Base-by-base conservation (phyloP, 1,284 basidiomycete genomes). In the Boletus semigastroideus region DNA sequence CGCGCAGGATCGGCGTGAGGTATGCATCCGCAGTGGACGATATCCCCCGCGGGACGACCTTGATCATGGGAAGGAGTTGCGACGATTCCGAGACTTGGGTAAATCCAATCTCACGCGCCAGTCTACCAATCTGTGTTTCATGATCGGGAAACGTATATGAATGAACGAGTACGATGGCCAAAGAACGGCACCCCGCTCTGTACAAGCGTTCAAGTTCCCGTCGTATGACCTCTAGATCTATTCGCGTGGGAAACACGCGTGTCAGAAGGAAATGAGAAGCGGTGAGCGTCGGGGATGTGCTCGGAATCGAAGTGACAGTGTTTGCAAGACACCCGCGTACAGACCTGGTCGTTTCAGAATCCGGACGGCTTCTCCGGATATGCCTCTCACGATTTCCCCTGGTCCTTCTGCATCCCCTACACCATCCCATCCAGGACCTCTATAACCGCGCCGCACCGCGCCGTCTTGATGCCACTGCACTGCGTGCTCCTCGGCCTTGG, bases 11-110 rank as follows among this genome's bases (percentile, higher is more conserved):
- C 1, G 95, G 96, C 0, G 95, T 98, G 28, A 98, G 83, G 68
- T 99, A 99, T 2, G 96, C 97, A 62, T 99, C 96, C 0, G 94
- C 96, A 0, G 94, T 97, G 0, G 92, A 87, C 0, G 92, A 95
- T 4, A 91, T 86, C 0, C 94, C 96, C 6, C 96, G 87, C 1
- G 94, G 89, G 5, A 98, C 92, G 80, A 97, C 90, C 71, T 92
- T 92, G 74, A 97, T 95, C 92, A 96, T 95, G 3, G 96, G 91
- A 49, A 94, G 82, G 9, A 98, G 80, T 57, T 88, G 83, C 2
- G 91, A 88, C 0, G 93, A 96, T 59, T 93, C 83, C 6, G 93
- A 96, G 59, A 98, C 83, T 52, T 97, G 92, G 4, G 75, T 76
- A 70, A 98, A 98, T 16, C 95, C 94, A 13, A 94, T 65, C 46